phyloP scores from a whole-genome alignment of 306 rosid genomes.

The Clitoria ternatea region DNA sequence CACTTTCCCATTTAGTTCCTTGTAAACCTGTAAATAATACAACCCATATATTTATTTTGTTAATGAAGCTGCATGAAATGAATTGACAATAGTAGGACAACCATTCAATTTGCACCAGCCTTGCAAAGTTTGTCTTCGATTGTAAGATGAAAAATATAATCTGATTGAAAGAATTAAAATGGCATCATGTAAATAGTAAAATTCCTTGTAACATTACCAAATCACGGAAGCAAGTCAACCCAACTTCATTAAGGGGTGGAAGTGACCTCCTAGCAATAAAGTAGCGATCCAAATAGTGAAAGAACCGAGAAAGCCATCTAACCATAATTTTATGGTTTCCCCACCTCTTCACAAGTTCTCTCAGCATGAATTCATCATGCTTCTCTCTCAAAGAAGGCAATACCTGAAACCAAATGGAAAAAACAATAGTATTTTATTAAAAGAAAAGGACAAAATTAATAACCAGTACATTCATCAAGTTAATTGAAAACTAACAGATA shows the following conservation, averaged over 20 bases:
- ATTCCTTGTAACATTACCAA: constrained; percentile 42
- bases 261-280: constrained; percentile 74
- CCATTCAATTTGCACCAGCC: not conserved
- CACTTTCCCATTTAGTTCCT: constrained; percentile 63
- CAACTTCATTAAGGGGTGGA: constrained; percentile 72
- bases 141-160: not conserved
- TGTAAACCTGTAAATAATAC: constrained; percentile 58
- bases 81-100: not conserved
- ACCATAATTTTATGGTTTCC: constrained; percentile 68
- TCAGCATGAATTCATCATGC: constrained; percentile 75
- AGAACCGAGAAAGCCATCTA: constrained; percentile 72
- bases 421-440: not conserved
- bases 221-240: constrained; percentile 71
- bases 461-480: not conserved
- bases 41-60: not conserved
- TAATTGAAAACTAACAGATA: not conserved
- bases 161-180: not conserved
- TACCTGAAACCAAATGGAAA: constrained; percentile 40
- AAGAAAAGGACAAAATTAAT: not conserved
- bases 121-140: not conserved
- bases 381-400: constrained; percentile 76
- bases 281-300: constrained; percentile 70
- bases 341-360: constrained; percentile 83
- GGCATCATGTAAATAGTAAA: not conserved
- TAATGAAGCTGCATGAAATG: not conserved